Percentiles rank a stretch among this genome's conserved stretches.
These are phyloP conservation scores for Citrus trifoliata DNA, from an alignment of 345 rosid species.

Conservation along the genomic window DNA sequence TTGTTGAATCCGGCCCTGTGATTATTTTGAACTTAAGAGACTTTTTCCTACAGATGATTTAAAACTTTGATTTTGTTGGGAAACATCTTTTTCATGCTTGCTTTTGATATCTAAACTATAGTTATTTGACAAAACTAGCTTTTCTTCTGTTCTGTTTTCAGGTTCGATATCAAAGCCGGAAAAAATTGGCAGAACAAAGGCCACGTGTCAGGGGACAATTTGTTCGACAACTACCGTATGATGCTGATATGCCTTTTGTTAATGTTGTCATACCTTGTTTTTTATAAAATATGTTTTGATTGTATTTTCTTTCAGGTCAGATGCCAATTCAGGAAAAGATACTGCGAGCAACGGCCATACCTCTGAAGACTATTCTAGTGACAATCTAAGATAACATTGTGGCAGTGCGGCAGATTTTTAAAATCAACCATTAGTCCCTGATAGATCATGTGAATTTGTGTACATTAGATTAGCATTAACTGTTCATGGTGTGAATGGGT, in stretches of 20 bases:
- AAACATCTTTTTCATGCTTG: background rate
- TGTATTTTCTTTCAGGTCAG: conserved; percentile 21
- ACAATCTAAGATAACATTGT: conserved; percentile 21
- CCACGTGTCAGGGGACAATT: conserved; percentile 64
- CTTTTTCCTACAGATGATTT: background rate
- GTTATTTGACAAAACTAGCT: background rate
- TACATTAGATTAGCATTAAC: conserved; percentile 5
- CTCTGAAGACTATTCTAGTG: conserved; percentile 27
- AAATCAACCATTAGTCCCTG: background rate
- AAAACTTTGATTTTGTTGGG: background rate
- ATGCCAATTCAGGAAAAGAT: conserved; percentile 29
- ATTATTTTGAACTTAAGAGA: background rate
- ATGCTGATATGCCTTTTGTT: background rate
- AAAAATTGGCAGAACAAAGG: conserved; percentile 62
- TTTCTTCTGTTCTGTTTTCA: conserved; percentile 17
- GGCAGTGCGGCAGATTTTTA: background rate
- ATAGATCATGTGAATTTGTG: conserved; percentile 4
- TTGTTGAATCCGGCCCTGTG: background rate
- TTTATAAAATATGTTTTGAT: background rate
- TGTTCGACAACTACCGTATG: conserved; percentile 42
- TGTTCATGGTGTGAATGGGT: background rate
- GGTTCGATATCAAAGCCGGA: conserved; percentile 67
- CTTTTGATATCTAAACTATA: background rate
- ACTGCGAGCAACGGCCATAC: conserved; percentile 28
- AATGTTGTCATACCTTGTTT: background rate